Evolutionary conservation across 1,139 yeast species (phyloP).

Genomic region (Candida pseudocylindracea): DNA sequence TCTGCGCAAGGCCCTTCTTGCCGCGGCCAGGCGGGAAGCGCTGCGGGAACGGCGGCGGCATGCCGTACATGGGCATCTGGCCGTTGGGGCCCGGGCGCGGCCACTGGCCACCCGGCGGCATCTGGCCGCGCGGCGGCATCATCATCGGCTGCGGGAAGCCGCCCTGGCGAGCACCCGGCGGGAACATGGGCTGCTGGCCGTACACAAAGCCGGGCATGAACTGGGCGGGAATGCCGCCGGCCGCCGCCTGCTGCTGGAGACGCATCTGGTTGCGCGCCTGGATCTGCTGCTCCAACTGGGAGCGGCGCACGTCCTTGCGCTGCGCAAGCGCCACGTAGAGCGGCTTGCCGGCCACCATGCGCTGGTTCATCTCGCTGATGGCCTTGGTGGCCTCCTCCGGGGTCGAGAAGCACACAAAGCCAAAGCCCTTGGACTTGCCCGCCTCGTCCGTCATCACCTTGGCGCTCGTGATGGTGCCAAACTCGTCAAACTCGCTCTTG

Average conservation of each 20-base stretch:
- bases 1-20: slow-evolving; percentile 29
- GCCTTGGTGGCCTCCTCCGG: slow-evolving; percentile 99
- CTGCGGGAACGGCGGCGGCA: slow-evolving; percentile 31
- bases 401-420: slow-evolving; percentile 92
- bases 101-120: slow-evolving; percentile 56
- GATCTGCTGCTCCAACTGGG: slow-evolving; percentile 93
- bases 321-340: slow-evolving; percentile 97
- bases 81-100: slow-evolving; percentile 65
- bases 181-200: slow-evolving; percentile 69
- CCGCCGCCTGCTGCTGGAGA: slow-evolving; percentile 83
- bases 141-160: slow-evolving; percentile 79
- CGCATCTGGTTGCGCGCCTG: slow-evolving; percentile 98
- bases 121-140: slow-evolving; percentile 54
- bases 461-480: slow-evolving; percentile 90
- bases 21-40: slow-evolving; percentile 22
- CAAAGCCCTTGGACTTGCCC: slow-evolving; percentile 95
- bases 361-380: slow-evolving; percentile 95
- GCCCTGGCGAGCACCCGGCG: slow-evolving; percentile 59
- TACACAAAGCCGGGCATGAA: slow-evolving; percentile 92
- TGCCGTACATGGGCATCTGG: slow-evolving; percentile 57
- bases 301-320: slow-evolving; percentile 95
- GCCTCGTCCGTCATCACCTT: slow-evolving; percentile 90
- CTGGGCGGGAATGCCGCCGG: slow-evolving; percentile 86
- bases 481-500: slow-evolving; percentile 80
- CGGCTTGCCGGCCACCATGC: slow-evolving; percentile 90